Evolutionary conservation across 2,329 filamentous ascomycete genomes (phyloP).

Genomic region (Myriangium duriaei): DNA sequence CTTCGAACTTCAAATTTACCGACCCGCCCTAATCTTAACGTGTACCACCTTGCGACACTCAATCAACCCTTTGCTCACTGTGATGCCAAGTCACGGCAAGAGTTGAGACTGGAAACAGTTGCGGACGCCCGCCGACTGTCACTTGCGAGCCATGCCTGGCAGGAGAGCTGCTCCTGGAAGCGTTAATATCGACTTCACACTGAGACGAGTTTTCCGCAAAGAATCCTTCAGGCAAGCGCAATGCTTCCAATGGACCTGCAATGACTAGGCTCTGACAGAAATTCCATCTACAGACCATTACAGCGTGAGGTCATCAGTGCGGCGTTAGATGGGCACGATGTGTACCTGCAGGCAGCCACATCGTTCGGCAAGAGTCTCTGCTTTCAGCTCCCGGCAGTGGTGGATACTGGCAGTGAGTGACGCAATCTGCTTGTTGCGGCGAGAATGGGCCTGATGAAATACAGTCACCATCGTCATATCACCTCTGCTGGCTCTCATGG

Average conservation of each 20-base stretch:
- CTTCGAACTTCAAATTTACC: no score
- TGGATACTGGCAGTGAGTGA: conserved; percentile 67
- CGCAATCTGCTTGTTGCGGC: background rate
- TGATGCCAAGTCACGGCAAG: no score
- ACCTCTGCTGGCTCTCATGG: conserved; percentile 80
- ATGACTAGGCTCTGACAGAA: no score
- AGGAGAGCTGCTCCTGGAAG: background rate
- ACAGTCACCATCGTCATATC: conserved; percentile 82
- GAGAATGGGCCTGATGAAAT: background rate
- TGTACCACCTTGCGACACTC: no score
- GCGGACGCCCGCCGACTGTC: no score
- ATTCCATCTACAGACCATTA: conserved; percentile 55
- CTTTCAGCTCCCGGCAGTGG: conserved; percentile 81
- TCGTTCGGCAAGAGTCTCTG: conserved; percentile 90
- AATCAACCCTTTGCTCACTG: no score
- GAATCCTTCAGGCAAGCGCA: conserved; percentile 22
- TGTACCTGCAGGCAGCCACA: conserved; percentile 83
- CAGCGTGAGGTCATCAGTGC: conserved; percentile 81
- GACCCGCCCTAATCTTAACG: no score
- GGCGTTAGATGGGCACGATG: conserved; percentile 71
- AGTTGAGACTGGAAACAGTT: no score
- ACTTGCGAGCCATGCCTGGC: no score
- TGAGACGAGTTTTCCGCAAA: conserved; percentile 25
- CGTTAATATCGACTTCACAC: conserved; percentile 25
- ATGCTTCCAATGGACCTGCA: no score